A percentile compares a stretch with the other conserved stretches of the same genome.
Evolutionary conservation across 179 eudicot species (phyloP).

Genomic region (Heliamphora pulchella): DNA sequence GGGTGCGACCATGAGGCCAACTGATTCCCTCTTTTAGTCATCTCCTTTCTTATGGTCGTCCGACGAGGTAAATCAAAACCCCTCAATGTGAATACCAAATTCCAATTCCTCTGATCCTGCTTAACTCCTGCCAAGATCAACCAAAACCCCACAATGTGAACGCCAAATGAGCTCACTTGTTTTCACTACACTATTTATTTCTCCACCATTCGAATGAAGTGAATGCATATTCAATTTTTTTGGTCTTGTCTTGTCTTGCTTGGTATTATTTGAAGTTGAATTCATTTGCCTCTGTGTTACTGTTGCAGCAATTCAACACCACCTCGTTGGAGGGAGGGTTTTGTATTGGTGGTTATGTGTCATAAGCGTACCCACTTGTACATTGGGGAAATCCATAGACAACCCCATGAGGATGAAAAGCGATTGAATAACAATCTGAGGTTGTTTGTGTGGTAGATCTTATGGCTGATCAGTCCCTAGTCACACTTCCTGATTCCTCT

Average conservation of each 20-base stretch:
- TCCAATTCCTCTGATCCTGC: neutral
- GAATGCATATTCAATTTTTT: neutral
- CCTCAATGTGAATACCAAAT: neutral
- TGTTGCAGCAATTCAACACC: slow-evolving; percentile 9
- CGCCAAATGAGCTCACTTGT: neutral
- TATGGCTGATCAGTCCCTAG: slow-evolving; percentile 17
- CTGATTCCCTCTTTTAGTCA: neutral
- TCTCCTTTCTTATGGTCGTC: neutral
- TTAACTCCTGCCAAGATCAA: neutral
- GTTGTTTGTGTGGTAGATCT: neutral
- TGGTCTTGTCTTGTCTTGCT: no score
- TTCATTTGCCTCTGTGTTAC: neutral
- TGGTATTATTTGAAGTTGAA: neutral
- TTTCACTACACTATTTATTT: neutral
- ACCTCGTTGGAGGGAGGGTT: slow-evolving; percentile 5
- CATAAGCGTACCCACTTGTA: neutral
- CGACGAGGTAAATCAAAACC: neutral
- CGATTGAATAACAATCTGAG: slow-evolving; percentile 2
- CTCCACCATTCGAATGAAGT: neutral
- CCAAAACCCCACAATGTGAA: neutral
- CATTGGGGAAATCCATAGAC: neutral
- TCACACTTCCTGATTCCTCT: slow-evolving; percentile 6
- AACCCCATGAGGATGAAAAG: neutral
- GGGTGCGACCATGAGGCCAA: neutral
- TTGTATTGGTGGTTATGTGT: slow-evolving; percentile 7